Evolutionary conservation across 768 basidiomycete genomes (phyloP), one percentile per base, ranked within the genome.

Genomic region (Cytidiella melzeri): DNA sequence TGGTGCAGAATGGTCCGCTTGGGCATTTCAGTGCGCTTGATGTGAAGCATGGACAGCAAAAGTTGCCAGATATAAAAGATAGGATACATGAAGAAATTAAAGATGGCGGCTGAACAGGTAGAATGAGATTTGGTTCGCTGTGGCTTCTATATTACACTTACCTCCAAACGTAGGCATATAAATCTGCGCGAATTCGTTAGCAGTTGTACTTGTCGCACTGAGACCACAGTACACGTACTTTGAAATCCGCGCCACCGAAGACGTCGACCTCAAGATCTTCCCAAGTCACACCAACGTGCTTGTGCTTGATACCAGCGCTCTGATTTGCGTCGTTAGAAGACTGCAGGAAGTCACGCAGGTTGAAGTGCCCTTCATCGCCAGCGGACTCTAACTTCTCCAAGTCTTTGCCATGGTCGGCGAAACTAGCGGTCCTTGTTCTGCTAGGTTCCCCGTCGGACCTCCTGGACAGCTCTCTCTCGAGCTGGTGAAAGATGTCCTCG

Each of bases 211-310:
- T n/a, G 38, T 19, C 23, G 10, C 15, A 28, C 11, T 11, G 18
- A 18, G 36, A 11, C 18, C 12, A 37, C 18, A 18, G n/a, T n/a
- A n/a, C 6, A 51, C 69, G 38, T 41, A 77, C 84, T 70, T 85
- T 87, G 61, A 68, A 71, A 61, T 76, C 71, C 10, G 67, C 58
- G 11, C 75, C 77, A 18, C 83, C 85, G 3, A 72, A 50, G 26
- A 80, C 83, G 5, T 78, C 69, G 26, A 87, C 86, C 50, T 79
- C 69, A 1, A 89, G 67, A 55, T 82, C 72, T 45, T 84, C 75
- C 87, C 87, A 89, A 21, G 79, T 78, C 20, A 89, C 80, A 26
- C 84, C 84, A 6, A 88, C 83, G 51, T 84, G 81, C 73, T 88
- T 88, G 57, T 83, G 80, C 51, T 75, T 76, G 41, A 87, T 81